Percentiles rank a stretch among this genome's conserved stretches.
phyloP scores from a whole-genome alignment of 352 stramenopile species.

The Pythium pectinolyticum region DNA sequence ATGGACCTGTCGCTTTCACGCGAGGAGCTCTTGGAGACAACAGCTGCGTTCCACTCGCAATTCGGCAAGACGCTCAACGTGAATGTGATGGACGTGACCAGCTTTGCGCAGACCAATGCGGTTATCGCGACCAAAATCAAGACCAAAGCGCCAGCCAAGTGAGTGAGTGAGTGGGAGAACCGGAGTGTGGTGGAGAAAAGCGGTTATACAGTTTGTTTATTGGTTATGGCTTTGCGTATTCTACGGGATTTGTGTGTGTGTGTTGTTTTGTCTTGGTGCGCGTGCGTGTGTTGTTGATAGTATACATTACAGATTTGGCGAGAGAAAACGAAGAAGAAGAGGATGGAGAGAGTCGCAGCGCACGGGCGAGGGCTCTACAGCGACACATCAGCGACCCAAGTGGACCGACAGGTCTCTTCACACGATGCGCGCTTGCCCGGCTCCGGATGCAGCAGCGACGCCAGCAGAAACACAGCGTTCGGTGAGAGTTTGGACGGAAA shows the following conservation, averaged over 20 bases:
- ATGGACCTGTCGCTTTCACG: constrained; percentile 38
- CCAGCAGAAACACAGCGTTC: constrained; percentile 62
- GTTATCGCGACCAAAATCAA: constrained; percentile 26
- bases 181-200: too few species aligned
- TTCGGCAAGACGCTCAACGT: constrained; percentile 45
- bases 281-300: constrained; percentile 18
- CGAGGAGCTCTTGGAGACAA: constrained; percentile 31
- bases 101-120: constrained; percentile 43
- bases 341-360: background rate
- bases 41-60: constrained; percentile 36
- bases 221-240: constrained; percentile 4
- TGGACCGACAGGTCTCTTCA: constrained; percentile 79
- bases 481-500: constrained; percentile 78
- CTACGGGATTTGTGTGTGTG: constrained; percentile 4
- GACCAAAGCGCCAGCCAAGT: background rate
- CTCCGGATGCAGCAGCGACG: constrained; percentile 82
- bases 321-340: background rate
- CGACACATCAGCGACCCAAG: constrained; percentile 54
- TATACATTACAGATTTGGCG: constrained; percentile 28
- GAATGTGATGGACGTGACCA: constrained; percentile 67
- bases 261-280: background rate
- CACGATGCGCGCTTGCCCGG: constrained; percentile 75
- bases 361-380: constrained; percentile 8
- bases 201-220: constrained; percentile 25
- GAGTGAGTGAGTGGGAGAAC: too few species aligned